Conservation (phyloP, 2,329 filamentous ascomycete genomes). For the Grosmannia clavigera region DNA sequence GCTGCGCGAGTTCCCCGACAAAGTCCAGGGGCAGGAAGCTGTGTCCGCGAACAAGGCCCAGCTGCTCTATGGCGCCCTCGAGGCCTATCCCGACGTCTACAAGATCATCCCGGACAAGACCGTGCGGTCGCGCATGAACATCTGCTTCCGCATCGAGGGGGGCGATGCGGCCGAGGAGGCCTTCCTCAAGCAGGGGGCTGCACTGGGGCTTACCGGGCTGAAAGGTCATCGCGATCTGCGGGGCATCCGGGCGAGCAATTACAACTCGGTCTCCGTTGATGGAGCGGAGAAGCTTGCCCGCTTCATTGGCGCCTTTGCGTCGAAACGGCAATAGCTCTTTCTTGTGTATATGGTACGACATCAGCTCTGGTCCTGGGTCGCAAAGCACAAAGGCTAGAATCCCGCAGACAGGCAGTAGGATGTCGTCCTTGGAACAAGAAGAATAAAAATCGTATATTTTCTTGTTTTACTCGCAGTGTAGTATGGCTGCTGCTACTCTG, state of each 20-base stretch:
- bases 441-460: too few relatives aligned
- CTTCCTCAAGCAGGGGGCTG: constrained; percentile 63
- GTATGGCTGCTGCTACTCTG: too few relatives aligned
- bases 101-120: constrained; percentile 61
- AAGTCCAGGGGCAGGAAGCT: constrained; percentile 64
- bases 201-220: constrained; percentile 59
- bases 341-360: too few relatives aligned
- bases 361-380: too few relatives aligned
- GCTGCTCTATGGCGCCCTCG: constrained; percentile 65
- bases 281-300: constrained; percentile 55
- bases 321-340: too few relatives aligned
- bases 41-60: constrained; percentile 63
- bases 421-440: too few relatives aligned
- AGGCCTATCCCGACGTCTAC: constrained; percentile 62
- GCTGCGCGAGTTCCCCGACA: constrained; percentile 50
- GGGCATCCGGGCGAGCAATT: constrained; percentile 72
- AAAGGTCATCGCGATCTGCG: constrained; percentile 85
- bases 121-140: constrained; percentile 81
- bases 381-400: too few relatives aligned
- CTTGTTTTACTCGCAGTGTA: too few relatives aligned
- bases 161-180: constrained; percentile 57
- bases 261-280: constrained; percentile 66
- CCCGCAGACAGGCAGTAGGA: too few relatives aligned
- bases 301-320: constrained; percentile 46
- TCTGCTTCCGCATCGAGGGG: constrained; percentile 69